These are phyloP conservation scores for Candida chilensis DNA, from an alignment of 805 yeast species.

Conservation along the genomic window DNA sequence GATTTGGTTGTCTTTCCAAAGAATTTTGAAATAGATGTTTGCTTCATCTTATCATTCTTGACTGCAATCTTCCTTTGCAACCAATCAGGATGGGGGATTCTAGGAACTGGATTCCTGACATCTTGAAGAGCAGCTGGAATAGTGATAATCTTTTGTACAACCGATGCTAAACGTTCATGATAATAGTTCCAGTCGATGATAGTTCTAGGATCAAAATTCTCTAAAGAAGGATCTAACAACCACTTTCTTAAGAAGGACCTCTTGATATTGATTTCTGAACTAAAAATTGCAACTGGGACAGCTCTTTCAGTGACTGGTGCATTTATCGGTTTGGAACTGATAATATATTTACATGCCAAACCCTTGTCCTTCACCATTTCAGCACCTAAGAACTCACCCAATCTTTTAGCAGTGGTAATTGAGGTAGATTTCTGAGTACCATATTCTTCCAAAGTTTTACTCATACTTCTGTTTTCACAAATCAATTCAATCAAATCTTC, in stretches of 20 bases:
- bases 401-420: conserved; percentile 86
- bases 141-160: conserved; percentile 87
- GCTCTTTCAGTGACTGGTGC: conserved; percentile 96
- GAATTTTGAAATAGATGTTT: conserved; percentile 52
- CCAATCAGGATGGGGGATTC: conserved; percentile 95
- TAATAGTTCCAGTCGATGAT: conserved; percentile 94
- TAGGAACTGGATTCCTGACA: conserved; percentile 84
- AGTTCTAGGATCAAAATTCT: conserved; percentile 77
- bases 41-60: conserved; percentile 63
- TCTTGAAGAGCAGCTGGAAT: conserved; percentile 96
- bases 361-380: conserved; percentile 97
- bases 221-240: conserved; percentile 72
- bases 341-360: conserved; percentile 88
- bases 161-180: conserved; percentile 83
- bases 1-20: conserved; percentile 36
- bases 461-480: conserved; percentile 95
- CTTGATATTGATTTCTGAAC: conserved; percentile 68
- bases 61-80: conserved; percentile 51
- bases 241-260: conserved; percentile 73
- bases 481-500: conserved; percentile 90
- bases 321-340: conserved; percentile 71
- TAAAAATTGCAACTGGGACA: conserved; percentile 90
- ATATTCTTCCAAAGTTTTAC: conserved; percentile 82
- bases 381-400: conserved; percentile 91
- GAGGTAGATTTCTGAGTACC: conserved; percentile 90